These are phyloP conservation scores for Calonectria leucothoes DNA, from an alignment of 2,329 filamentous ascomycete species.

Conservation along the genomic window DNA sequence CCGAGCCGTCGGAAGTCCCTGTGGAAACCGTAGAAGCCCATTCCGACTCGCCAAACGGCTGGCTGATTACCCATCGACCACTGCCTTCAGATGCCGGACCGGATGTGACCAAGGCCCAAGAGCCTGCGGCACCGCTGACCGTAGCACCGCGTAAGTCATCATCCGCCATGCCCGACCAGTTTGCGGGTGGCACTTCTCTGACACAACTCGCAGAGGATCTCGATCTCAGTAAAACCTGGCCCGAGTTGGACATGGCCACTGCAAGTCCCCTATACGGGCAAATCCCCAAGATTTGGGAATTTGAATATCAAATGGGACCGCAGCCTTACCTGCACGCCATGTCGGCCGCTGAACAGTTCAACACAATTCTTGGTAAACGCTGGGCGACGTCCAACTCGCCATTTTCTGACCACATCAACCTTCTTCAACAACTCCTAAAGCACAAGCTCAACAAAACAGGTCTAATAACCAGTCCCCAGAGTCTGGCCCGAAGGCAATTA, in stretches of 20 bases:
- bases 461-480: constrained; percentile 23
- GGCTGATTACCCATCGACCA: background rate
- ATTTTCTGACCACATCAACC: constrained; percentile 46
- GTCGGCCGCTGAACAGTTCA: constrained; percentile 34
- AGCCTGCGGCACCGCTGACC: background rate
- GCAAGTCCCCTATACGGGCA: constrained; percentile 35
- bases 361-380: constrained; percentile 36
- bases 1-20: background rate
- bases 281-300: constrained; percentile 47
- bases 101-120: background rate
- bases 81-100: background rate
- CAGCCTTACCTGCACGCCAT: constrained; percentile 42
- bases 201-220: background rate
- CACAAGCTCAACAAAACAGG: constrained; percentile 36
- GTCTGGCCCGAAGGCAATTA: constrained; percentile 28
- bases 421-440: constrained; percentile 41
- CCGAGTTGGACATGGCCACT: background rate
- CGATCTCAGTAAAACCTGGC: background rate
- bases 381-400: constrained; percentile 44
- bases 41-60: background rate
- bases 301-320: constrained; percentile 46
- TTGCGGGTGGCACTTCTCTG: background rate
- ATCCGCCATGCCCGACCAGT: background rate
- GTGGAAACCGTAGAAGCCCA: background rate
- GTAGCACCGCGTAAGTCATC: background rate